Evolutionary conservation across 2,329 filamentous ascomycete genomes (phyloP).

Genomic region (Beauveria sp.): DNA sequence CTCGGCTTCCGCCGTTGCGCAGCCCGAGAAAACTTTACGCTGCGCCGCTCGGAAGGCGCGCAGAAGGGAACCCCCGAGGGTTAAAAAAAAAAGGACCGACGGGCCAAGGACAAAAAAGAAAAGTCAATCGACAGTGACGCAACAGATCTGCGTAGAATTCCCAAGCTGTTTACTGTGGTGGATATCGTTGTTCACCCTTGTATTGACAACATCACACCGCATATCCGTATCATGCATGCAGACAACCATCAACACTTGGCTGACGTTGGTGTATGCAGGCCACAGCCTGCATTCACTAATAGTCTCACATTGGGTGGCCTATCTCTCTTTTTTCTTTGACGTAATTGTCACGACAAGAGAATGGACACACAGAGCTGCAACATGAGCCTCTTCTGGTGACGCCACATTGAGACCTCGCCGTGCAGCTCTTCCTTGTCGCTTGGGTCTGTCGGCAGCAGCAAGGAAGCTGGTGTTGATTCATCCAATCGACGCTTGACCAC

Average conservation of each 20-base stretch:
- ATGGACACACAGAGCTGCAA: neutral
- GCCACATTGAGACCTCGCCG: neutral
- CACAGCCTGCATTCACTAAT: neutral
- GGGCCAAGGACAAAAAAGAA: neutral
- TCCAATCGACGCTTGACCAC: neutral
- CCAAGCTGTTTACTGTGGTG: neutral
- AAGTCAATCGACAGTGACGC: constrained; percentile 2
- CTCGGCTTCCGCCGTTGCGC: neutral
- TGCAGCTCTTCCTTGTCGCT: neutral
- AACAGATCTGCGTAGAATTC: neutral
- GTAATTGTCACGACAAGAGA: neutral
- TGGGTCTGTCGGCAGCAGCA: neutral
- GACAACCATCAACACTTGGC: neutral
- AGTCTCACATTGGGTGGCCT: neutral
- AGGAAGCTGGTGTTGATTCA: neutral
- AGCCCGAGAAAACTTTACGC: neutral
- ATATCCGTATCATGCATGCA: neutral
- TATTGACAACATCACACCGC: neutral
- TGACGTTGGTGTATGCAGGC: neutral
- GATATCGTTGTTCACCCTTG: neutral
- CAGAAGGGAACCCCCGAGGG: neutral
- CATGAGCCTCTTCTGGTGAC: neutral
- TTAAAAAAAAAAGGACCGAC: neutral
- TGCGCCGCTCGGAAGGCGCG: neutral
- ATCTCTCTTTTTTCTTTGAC: neutral